These are phyloP conservation scores for Aspergillus uvarum DNA, from an alignment of 2,329 filamentous ascomycete species.

Conservation along the genomic window DNA sequence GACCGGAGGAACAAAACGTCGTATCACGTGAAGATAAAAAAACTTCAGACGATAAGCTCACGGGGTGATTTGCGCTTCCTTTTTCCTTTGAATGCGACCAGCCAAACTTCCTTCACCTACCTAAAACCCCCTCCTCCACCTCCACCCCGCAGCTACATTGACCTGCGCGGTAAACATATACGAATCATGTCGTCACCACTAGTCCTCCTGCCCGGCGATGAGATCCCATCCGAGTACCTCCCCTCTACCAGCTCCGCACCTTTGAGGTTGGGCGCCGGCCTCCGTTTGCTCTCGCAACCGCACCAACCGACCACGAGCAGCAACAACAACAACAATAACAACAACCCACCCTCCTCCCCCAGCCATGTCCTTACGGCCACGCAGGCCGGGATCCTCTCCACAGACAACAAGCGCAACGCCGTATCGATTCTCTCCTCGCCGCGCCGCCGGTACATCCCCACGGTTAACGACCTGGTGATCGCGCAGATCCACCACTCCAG, in stretches of 20 bases:
- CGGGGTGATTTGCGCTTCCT: slow-evolving; percentile 6
- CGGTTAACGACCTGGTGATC: slow-evolving; percentile 81
- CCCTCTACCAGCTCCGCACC: slow-evolving; percentile 66
- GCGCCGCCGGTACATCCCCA: slow-evolving; percentile 69
- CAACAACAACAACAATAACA: slow-evolving; percentile 23
- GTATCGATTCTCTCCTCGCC: slow-evolving; percentile 38
- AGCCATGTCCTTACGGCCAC: slow-evolving; percentile 39
- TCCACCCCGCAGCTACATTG: background rate
- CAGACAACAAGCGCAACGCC: slow-evolving; percentile 43
- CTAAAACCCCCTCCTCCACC: background rate
- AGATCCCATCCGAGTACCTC: slow-evolving; percentile 64
- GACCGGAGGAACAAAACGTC: background rate
- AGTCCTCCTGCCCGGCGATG: slow-evolving; percentile 82
- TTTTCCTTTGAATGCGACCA: slow-evolving; percentile 6
- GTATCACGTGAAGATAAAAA: slow-evolving; percentile 32
- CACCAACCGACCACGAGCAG: slow-evolving; percentile 57
- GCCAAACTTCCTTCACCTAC: background rate
- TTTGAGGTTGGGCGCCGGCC: slow-evolving; percentile 77
- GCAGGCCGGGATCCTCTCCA: slow-evolving; percentile 37
- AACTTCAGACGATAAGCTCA: slow-evolving; percentile 10
- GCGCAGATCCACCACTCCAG: slow-evolving; percentile 76
- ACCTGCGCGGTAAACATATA: background rate
- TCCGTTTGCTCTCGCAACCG: slow-evolving; percentile 75
- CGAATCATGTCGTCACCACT: slow-evolving; percentile 56
- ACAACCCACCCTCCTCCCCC: slow-evolving; percentile 56